A percentile compares a stretch with the other conserved stretches of the same genome.
Conservation (phyloP, 805 yeast genomes). For the Lachancea thermotolerans region DNA sequence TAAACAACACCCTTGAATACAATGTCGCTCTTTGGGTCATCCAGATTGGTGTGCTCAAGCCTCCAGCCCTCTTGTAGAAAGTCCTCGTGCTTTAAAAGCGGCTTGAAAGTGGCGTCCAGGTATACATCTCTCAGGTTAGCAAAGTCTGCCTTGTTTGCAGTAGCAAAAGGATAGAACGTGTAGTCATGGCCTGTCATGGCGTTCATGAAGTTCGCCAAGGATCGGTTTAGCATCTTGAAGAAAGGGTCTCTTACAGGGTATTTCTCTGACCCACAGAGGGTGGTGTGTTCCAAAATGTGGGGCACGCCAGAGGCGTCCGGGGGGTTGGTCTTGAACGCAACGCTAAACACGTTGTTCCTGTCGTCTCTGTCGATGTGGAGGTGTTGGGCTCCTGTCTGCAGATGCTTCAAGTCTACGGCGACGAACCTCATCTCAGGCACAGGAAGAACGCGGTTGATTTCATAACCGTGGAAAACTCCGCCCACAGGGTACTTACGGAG, state of each 20-base stretch:
- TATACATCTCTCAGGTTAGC: constrained; percentile 81
- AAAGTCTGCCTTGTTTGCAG: constrained; percentile 80
- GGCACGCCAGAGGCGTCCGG: constrained; percentile 95
- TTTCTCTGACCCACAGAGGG: constrained; percentile 85
- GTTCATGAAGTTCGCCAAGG: constrained; percentile 95
- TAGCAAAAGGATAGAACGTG: constrained; percentile 93
- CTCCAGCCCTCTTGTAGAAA: constrained; percentile 98
- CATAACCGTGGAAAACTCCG: constrained; percentile 56
- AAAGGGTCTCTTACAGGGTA: constrained; percentile 96
- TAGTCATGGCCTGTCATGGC: constrained; percentile 98
- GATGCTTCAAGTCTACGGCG: constrained; percentile 69
- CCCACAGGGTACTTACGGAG: constrained; percentile 59
- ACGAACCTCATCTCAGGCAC: constrained; percentile 78
- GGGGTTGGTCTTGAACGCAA: constrained; percentile 89
- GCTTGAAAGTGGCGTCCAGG: constrained; percentile 78
- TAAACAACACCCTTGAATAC: constrained; percentile 92
- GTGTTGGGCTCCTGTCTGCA: constrained; percentile 67
- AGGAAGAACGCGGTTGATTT: constrained; percentile 52
- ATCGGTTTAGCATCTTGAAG: constrained; percentile 91
- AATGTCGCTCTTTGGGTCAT: constrained; percentile 54
- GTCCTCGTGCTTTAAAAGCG: constrained; percentile 70
- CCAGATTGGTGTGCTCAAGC: constrained; percentile 60
- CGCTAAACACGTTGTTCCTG: constrained; percentile 77
- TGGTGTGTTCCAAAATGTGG: constrained; percentile 92
- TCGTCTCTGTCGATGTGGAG: constrained; percentile 82